phyloP scores from a whole-genome alignment of 2,329 filamentous ascomycete genomes.

The Phyllosticta paracitricarpa region DNA sequence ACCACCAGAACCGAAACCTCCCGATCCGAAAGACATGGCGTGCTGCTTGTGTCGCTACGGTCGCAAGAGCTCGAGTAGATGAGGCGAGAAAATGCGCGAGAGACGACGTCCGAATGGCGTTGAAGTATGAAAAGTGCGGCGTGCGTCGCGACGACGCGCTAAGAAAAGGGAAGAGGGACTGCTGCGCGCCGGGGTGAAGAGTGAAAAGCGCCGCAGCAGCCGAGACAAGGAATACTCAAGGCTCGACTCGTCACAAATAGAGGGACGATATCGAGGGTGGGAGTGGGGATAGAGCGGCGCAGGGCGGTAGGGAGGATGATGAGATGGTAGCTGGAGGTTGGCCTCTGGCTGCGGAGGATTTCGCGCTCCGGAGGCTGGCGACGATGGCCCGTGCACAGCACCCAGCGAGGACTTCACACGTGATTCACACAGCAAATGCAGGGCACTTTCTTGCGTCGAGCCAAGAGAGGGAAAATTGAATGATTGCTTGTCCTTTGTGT shows the following conservation, averaged over 20 bases:
- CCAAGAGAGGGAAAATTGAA: background rate
- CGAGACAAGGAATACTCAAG: conserved; percentile 16
- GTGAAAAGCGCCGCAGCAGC: background rate
- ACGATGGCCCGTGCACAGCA: background rate
- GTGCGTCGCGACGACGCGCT: conserved; percentile 23
- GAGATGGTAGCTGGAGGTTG: conserved; percentile 16
- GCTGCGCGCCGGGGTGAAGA: conserved; percentile 2
- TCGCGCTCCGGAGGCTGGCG: conserved; percentile 1
- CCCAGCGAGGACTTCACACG: background rate
- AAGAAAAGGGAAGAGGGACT: conserved; percentile 15
- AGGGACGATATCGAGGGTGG: conserved; percentile 22
- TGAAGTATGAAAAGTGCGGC: background rate
- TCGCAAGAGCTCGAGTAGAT: conserved; percentile 12
- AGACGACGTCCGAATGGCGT: background rate
- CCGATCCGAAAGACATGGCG: conserved; percentile 13
- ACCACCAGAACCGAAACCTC: conserved; percentile 22
- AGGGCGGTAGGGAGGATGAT: conserved; percentile 12
- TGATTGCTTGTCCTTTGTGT: background rate
- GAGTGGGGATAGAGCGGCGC: conserved; percentile 11
- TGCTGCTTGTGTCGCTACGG: background rate
- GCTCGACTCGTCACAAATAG: conserved; percentile 14
- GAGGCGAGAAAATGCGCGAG: conserved; percentile 14
- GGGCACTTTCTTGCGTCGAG: background rate
- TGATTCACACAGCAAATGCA: background rate
- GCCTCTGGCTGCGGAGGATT: conserved; percentile 8